These are phyloP conservation scores for Chlorella sp. DNA, from an alignment of 139 green algal species.

Conservation along the genomic window DNA sequence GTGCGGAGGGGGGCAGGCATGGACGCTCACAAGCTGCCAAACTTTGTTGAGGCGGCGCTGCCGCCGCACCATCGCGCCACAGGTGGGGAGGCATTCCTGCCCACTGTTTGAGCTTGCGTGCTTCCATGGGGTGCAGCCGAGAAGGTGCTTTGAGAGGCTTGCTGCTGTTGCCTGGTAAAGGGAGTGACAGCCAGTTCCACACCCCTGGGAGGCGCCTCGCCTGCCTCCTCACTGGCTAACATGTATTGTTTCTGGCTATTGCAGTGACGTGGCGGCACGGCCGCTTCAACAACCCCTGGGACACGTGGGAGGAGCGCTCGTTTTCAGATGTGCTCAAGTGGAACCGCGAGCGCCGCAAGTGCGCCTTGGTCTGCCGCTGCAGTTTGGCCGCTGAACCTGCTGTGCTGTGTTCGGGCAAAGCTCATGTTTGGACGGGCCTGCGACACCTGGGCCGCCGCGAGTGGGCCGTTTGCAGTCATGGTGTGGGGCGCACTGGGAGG, in stretches of 20 bases:
- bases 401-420: too few species aligned
- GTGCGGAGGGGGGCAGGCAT: neutral
- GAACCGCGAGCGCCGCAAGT: conserved; percentile 20
- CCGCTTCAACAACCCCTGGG: conserved; percentile 52
- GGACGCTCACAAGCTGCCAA: conserved; percentile 16
- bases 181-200: too few species aligned
- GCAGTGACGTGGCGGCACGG: conserved; percentile 16
- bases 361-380: neutral
- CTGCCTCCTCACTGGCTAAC: neutral
- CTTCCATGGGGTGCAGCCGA: neutral
- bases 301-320: conserved; percentile 42
- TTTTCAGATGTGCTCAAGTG: conserved; percentile 37
- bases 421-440: too few species aligned
- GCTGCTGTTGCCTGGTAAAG: neutral
- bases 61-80: conserved; percentile 28
- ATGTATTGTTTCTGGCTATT: neutral
- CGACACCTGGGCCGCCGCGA: too few species aligned
- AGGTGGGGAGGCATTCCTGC: neutral
- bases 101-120: too few species aligned
- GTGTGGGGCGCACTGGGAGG: too few species aligned
- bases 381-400: neutral
- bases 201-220: neutral
- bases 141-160: neutral
- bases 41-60: conserved; percentile 6
- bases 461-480: too few species aligned